phyloP scores from a whole-genome alignment of 1,284 basidiomycete species.

The Irpex sp. region DNA sequence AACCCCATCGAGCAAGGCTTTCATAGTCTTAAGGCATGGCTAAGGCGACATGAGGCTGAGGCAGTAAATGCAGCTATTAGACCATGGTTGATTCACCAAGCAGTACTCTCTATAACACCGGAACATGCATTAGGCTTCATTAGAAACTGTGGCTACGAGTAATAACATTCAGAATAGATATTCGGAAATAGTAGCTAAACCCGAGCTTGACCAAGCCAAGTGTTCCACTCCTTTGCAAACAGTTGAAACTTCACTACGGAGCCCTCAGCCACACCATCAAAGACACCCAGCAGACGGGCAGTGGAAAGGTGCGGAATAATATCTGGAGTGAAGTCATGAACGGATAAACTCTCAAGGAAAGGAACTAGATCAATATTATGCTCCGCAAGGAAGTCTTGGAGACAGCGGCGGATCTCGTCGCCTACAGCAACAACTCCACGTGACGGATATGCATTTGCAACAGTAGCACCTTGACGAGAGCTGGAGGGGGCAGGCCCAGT shows the following conservation, averaged over 20 bases:
- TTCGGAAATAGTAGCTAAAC: background rate
- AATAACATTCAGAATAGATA: conserved; percentile 16
- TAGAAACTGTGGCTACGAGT: conserved; percentile 21
- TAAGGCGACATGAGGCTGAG: conserved; percentile 23
- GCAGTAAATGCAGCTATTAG: conserved; percentile 16
- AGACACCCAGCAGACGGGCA: conserved; percentile 14
- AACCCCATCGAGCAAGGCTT: conserved; percentile 36
- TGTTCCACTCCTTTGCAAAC: conserved; percentile 26
- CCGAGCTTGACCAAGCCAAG: background rate
- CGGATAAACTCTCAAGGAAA: conserved; percentile 15
- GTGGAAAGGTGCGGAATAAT: conserved; percentile 28
- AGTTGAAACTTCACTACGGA: conserved; percentile 26
- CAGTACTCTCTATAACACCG: conserved; percentile 16
- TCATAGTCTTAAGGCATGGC: conserved; percentile 27
- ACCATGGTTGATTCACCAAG: conserved; percentile 29
- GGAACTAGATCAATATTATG: conserved; percentile 21
- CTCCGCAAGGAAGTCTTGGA: background rate
- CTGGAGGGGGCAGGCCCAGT: background rate
- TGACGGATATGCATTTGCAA: background rate
- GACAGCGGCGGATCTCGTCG: background rate
- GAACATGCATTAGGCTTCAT: conserved; percentile 23
- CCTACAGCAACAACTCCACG: background rate
- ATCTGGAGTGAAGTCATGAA: conserved; percentile 29
- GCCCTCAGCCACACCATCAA: conserved; percentile 21
- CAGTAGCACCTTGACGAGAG: background rate